Percentiles rank a stretch among this genome's conserved stretches.
phyloP scores from a whole-genome alignment of 2,329 filamentous ascomycete species.

The Byssothecium circinans region DNA sequence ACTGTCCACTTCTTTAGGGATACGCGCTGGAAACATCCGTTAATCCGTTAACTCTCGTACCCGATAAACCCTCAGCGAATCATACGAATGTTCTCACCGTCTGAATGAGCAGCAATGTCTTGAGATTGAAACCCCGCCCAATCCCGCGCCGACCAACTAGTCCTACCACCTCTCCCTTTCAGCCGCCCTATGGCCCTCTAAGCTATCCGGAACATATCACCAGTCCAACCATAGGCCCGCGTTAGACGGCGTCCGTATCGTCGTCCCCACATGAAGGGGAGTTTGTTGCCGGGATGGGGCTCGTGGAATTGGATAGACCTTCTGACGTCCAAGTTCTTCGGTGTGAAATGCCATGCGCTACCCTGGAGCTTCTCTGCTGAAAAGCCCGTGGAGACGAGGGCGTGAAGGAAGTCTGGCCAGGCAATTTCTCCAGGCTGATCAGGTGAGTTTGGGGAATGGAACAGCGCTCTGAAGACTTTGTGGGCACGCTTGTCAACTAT shows the following conservation, averaged over 20 bases:
- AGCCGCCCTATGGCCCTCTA: no score
- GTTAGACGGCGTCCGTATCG: conserved; percentile 53
- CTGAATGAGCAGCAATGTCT: no score
- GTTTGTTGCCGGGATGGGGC: conserved; percentile 58
- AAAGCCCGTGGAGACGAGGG: conserved; percentile 56
- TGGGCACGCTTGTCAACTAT: conserved; percentile 41
- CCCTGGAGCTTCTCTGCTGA: conserved; percentile 60
- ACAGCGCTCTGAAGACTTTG: conserved; percentile 50
- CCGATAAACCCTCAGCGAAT: no score
- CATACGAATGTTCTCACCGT: no score
- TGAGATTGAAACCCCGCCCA: no score
- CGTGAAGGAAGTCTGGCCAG: conserved; percentile 58
- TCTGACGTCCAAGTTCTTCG: conserved; percentile 44
- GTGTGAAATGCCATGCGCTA: conserved; percentile 60
- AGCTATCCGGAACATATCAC: neutral
- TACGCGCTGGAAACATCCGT: no score
- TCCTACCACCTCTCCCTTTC: no score
- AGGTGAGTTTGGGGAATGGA: conserved; percentile 33
- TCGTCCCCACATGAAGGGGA: conserved; percentile 52
- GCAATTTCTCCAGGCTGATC: conserved; percentile 52
- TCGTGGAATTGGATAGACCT: conserved; percentile 63
- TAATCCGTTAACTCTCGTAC: no score
- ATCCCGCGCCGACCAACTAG: no score
- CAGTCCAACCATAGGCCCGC: neutral
- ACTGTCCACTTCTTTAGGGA: no score